Base-by-base conservation (phyloP, 2,329 filamentous ascomycete genomes). In the Claviceps digitariae region DNA sequence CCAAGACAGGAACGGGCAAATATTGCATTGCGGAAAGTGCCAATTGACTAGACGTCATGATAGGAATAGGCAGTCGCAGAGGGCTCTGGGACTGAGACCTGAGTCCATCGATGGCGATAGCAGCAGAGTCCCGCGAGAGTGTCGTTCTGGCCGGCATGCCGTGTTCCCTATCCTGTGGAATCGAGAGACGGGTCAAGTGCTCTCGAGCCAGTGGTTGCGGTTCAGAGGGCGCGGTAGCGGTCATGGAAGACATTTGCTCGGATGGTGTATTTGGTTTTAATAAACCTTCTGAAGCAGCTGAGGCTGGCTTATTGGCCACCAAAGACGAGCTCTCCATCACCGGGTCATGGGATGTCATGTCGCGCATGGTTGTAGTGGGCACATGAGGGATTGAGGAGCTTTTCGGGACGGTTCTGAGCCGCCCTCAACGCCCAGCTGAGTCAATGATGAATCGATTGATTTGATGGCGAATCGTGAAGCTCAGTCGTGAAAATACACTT, bases 11-110 rank as follows among this genome's bases (percentile, higher is more conserved):
- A 48, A 87, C 79, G 0, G 86, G 87, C 5, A 90, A 72, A 62
- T 86, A 88, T 61, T 87, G 84, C 67, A 90, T 70, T 5, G 84
- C 81, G 1, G 82, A 78, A 55, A 87, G 81, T 23, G 84, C 82
- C 41, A 83, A 67, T 59, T 81, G 76, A 1, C 71, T 74, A 0
- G 75, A 71, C 0, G 73, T 75, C 49, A 75, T 70, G 52, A 65
- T 66, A 0, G 75, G 74, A 66, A 79, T 75, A 6, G 69, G 27
- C 58, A 73, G 59, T 21, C 68, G 66, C 36, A 69, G 67, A 17
- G 68, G 67, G 45, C 67, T 70, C 48, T 66, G 67, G 8, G 68
- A 69, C 7, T 65, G 59, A 15, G 68, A 68, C n/a, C 69, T 62
- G 31, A 58, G 61, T 27, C 56, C 57, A 21, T 59, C 53, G 3